Percentiles rank a stretch among this genome's conserved stretches.
phyloP scores from a whole-genome alignment of 495 filamentous ascomycete genomes.

The Xylaria scruposa region DNA sequence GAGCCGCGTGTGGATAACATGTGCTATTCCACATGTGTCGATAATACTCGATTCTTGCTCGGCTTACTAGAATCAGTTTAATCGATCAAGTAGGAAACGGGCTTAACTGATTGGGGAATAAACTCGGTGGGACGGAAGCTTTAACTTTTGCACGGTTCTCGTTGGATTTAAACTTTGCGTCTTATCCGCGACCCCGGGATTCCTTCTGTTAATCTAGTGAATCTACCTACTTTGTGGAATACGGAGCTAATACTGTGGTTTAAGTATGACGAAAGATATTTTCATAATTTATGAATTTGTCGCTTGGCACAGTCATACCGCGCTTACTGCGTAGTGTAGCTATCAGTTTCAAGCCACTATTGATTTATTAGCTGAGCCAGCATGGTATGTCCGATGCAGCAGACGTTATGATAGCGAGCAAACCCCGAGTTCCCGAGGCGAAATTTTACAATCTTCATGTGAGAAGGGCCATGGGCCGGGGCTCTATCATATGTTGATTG shows the following conservation, averaged over 20 bases:
- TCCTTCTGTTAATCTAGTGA: neutral
- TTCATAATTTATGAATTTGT: neutral
- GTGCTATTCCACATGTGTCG: constrained; percentile 13
- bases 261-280: constrained; percentile 7
- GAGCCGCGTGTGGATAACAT: constrained; percentile 12
- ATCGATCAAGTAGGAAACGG: neutral
- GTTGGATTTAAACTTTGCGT: neutral
- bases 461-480: neutral
- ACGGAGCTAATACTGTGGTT: neutral
- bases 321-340: neutral
- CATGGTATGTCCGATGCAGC: neutral
- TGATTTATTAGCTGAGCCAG: neutral
- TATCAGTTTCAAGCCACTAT: neutral
- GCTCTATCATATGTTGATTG: neutral
- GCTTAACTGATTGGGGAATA: neutral
- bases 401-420: neutral
- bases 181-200: neutral
- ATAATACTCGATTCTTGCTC: neutral
- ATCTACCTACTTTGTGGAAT: neutral
- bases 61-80: neutral
- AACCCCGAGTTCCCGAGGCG: constrained; percentile 14
- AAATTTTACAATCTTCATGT: neutral
- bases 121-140: constrained; percentile 4
- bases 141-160: neutral
- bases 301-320: neutral